These are phyloP conservation scores for Stachybotrys echinatus DNA, from an alignment of 2,329 filamentous ascomycete species.

Conservation along the genomic window DNA sequence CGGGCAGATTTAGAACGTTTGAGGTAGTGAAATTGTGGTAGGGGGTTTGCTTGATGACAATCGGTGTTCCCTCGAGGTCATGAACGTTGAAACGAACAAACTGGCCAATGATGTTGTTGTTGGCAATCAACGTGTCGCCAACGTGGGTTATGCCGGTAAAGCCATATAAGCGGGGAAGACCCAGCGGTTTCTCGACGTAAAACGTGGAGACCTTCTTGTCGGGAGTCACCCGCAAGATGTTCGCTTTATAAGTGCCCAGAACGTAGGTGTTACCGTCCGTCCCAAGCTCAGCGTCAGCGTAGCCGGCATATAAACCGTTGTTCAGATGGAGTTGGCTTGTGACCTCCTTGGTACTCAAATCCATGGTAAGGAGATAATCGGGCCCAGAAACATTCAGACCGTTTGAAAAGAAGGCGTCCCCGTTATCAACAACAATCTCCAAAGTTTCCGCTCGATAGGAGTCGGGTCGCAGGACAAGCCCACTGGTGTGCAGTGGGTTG, in stretches of 20 bases:
- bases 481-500: slow-evolving; percentile 4
- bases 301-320: slow-evolving; percentile 6
- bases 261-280: slow-evolving; percentile 5
- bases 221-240: slow-evolving; percentile 5
- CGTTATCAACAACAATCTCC: slow-evolving; percentile 6
- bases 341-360: slow-evolving; percentile 2
- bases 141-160: slow-evolving; percentile 6
- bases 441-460: slow-evolving; percentile 1
- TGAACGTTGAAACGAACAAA: slow-evolving; percentile 4
- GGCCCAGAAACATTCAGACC: slow-evolving; percentile 5
- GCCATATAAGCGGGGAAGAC: slow-evolving; percentile 2
- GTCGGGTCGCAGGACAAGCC: slow-evolving; percentile 4
- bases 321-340: slow-evolving; percentile 4
- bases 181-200: slow-evolving; percentile 4
- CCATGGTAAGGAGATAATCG: slow-evolving; percentile 6
- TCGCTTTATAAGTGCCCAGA: slow-evolving; percentile 3
- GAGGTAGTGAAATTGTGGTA: slow-evolving; percentile 5
- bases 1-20: slow-evolving; percentile 5
- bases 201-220: slow-evolving; percentile 4
- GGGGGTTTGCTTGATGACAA: slow-evolving; percentile 3
- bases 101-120: slow-evolving; percentile 4
- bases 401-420: slow-evolving; percentile 4
- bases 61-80: slow-evolving; percentile 2
- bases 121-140: slow-evolving; percentile 3
- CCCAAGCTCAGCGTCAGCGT: slow-evolving; percentile 5